Percentiles rank a stretch among this genome's conserved stretches.
Evolutionary conservation across 2,329 filamentous ascomycete genomes (phyloP).

Genomic region (Fusarium pseudoanthophilum): DNA sequence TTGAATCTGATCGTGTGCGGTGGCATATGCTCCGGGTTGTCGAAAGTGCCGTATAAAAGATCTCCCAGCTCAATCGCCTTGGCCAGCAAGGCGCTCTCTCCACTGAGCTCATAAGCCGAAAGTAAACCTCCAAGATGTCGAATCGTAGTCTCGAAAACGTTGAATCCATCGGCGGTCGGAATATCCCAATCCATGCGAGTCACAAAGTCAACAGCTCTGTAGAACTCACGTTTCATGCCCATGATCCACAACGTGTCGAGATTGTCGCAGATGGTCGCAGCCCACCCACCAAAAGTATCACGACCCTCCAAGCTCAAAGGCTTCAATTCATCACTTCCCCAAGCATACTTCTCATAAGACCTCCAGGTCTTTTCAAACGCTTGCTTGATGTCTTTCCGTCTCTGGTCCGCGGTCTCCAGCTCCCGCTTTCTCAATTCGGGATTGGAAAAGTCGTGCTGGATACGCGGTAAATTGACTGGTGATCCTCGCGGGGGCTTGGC

Average conservation of each 20-base stretch:
- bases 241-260: constrained; percentile 76
- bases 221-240: constrained; percentile 71
- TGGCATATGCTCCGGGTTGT: constrained; percentile 74
- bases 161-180: constrained; percentile 58
- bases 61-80: constrained; percentile 72
- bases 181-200: constrained; percentile 59
- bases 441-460: constrained; percentile 37
- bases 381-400: constrained; percentile 54
- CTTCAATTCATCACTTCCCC: constrained; percentile 69
- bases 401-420: constrained; percentile 5
- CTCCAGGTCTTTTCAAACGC: constrained; percentile 65
- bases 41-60: constrained; percentile 71
- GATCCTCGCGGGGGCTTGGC: constrained; percentile 22
- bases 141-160: constrained; percentile 75
- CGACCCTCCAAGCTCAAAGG: constrained; percentile 61
- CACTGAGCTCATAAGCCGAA: constrained; percentile 74
- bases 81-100: constrained; percentile 61
- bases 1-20: constrained; percentile 57
- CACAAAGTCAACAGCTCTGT: constrained; percentile 66
- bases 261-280: constrained; percentile 69
- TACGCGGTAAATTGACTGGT: constrained; percentile 25
- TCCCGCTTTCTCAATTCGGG: constrained; percentile 26
- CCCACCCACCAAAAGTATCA: constrained; percentile 71
- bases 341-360: constrained; percentile 68
- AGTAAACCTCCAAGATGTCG: constrained; percentile 74